phyloP scores from a whole-genome alignment of 768 basidiomycete species.

The Collybiopsis luxurians region DNA sequence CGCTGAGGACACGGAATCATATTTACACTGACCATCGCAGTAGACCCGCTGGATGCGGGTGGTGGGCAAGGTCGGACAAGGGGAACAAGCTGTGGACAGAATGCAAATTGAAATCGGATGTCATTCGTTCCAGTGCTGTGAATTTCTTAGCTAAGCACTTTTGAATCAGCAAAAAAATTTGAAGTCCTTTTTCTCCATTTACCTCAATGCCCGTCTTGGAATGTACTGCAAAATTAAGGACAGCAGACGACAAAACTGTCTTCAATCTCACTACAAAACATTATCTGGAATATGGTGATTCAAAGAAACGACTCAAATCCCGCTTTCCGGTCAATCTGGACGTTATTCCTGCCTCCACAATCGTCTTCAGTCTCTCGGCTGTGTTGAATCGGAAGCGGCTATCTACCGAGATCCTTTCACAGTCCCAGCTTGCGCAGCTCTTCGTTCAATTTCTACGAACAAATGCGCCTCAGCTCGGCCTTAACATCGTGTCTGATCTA shows the following conservation, averaged over 20 bases:
- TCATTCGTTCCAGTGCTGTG: conserved; percentile 5
- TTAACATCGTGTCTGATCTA: conserved; percentile 54
- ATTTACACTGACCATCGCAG: conserved; percentile 12
- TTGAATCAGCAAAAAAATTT: neutral
- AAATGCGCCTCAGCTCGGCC: conserved; percentile 59
- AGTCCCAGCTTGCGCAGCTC: conserved; percentile 50
- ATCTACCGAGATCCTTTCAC: conserved; percentile 34
- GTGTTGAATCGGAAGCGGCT: conserved; percentile 42
- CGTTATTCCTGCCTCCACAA: conserved; percentile 45
- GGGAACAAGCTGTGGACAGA: conserved; percentile 7
- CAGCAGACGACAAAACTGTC: conserved; percentile 38
- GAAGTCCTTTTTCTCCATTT: neutral
- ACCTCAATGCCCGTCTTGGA: conserved; percentile 4
- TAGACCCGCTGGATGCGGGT: conserved; percentile 24
- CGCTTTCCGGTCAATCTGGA: conserved; percentile 41
- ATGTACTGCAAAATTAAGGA: conserved; percentile 33
- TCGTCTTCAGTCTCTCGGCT: conserved; percentile 56
- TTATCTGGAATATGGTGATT: conserved; percentile 22
- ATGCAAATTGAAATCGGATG: conserved; percentile 8
- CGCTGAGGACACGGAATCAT: neutral
- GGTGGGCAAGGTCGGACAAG: conserved; percentile 8
- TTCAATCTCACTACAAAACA: conserved; percentile 49
- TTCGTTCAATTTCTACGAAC: conserved; percentile 47
- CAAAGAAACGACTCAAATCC: conserved; percentile 31
- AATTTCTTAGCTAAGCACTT: neutral